Conservation (phyloP, 441 rosid genomes). For the Pelargonium myrrhifolium region DNA sequence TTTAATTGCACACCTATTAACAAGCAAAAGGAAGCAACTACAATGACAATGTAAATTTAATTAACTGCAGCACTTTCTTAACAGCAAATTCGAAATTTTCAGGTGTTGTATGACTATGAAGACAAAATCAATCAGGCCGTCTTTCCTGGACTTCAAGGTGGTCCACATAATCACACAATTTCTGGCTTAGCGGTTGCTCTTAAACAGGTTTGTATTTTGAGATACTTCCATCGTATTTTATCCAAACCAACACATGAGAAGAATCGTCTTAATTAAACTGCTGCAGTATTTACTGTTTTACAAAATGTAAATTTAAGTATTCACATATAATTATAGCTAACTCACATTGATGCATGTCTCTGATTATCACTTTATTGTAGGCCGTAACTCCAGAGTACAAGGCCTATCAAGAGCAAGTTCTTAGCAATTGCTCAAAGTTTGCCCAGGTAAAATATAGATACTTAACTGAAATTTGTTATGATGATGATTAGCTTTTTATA, state of each 20-base stretch:
- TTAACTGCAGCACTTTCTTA: background rate
- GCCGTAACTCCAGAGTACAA: slow-evolving; percentile 76
- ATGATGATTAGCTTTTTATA: slow-evolving; percentile 15
- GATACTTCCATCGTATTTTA: slow-evolving; percentile 6
- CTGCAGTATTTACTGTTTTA: slow-evolving; percentile 1
- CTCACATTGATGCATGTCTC: slow-evolving; percentile 17
- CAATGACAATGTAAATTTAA: background rate
- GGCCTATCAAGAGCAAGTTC: slow-evolving; percentile 91
- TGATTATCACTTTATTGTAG: slow-evolving; percentile 28
- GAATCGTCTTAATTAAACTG: background rate
- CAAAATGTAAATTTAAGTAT: background rate
- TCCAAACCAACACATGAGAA: background rate
- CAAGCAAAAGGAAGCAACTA: background rate
- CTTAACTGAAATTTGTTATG: slow-evolving; percentile 3
- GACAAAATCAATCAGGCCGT: slow-evolving; percentile 97
- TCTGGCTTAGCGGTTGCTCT: slow-evolving; percentile 88
- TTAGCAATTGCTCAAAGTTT: slow-evolving; percentile 66
- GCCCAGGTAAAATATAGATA: slow-evolving; percentile 48
- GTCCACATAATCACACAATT: slow-evolving; percentile 95
- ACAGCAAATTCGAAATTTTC: slow-evolving; percentile 10
- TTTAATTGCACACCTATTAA: background rate
- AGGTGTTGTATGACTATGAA: slow-evolving; percentile 83
- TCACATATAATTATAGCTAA: slow-evolving; percentile 8
- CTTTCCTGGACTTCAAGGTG: slow-evolving; percentile 97
- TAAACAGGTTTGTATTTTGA: slow-evolving; percentile 54